Base-by-base conservation (phyloP, 768 basidiomycete genomes). In the Amanita phalloides region DNA sequence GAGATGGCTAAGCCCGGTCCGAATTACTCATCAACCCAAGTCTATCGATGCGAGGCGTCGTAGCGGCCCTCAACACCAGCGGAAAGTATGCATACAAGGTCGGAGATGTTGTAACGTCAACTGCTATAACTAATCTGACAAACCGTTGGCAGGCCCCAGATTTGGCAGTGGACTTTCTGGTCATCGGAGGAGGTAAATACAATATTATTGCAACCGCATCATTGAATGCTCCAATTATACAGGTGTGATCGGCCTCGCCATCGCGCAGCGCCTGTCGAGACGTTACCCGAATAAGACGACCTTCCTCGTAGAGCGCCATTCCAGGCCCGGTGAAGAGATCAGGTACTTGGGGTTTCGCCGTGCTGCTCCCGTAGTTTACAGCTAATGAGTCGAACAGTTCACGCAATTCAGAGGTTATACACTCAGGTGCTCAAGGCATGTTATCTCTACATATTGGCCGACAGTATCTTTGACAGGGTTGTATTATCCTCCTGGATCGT, bases 381-480 rank as follows among this genome's bases (percentile, higher is more conserved):
- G 41, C 45, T 14, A 30, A 17, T 36, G 17, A 7, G 42, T 44
- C 14, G 11, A 51, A 20, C 41, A 93, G 92, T 64, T 92, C 90
- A 37, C 80, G 94, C 13, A 96, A 95, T 64, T 94, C 92, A 0
- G 94, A 96, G 61, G 94, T 98, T 21, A 86, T 97, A 25, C 94
- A 97, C 68, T 84, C 89, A 54, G 92, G 88, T 82, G 61, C 39
- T 62, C 54, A 21, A 20, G 3, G 28, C 20, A 32, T 44, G 23
- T 45, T 17, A 13, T 14, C 47, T 54, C 38, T n/a, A 35, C 14
- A 13, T 26, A 14, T 13, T 51, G 30, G 32, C 37, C 23, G 17
- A 44, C 32, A 21, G 28, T 7, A 26, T 6, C 30, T 35, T 36
- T 25, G 32, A 23, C 57, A 90, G 90, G 90, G 23, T 69, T 92